Base-by-base conservation (phyloP, 495 filamentous ascomycete genomes). In the Acidomyces sp. region DNA sequence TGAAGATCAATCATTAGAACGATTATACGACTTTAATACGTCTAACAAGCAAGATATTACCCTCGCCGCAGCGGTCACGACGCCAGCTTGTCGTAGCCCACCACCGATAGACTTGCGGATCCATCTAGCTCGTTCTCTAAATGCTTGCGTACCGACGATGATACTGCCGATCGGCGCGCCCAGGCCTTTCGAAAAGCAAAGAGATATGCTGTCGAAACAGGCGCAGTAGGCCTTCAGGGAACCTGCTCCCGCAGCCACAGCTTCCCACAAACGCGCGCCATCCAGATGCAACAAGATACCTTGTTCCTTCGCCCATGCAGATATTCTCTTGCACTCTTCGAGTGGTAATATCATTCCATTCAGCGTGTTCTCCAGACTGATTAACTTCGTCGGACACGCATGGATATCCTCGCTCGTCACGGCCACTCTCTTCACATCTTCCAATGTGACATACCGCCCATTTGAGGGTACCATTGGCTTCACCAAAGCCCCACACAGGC, bases 151-250 rank as follows among this genome's bases (percentile, higher is more conserved):
- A 2, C 84, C 85, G 0, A 87, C 69, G 21, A 94, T 61, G 34
- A 93, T 75, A 40, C 75, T 81, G 1, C 88, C 88, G 34, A 93
- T 76, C 0, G 88, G 88, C 0, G 88, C 88, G 0, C 88, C 88
- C 0, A 96, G 65, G 0, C 85, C 82, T 61, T 96, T 96, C 19
- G 75, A 80, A 53, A 96, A 88, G 58, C 85, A 93, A 9, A 94
- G 64, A 40, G 69, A 80, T 1, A 90, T 65, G 34, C 77, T 86
- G 52, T 96, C 88, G 49, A 90, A 85, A 36, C 77, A 67, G 13
- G 56, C 66, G 7, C 77, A 65, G 48, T 76, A 93, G 2, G 85
- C 82, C 3, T 67, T 43, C 20, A 96, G 55, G 26, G 37, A 46
- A 2, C 61, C 60, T 6, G 55, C 57, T 2, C 57, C 61, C 2